These are phyloP conservation scores for Eimeria necatrix DNA, from an alignment of 169 alveolate genomes.

Conservation along the genomic window DNA sequence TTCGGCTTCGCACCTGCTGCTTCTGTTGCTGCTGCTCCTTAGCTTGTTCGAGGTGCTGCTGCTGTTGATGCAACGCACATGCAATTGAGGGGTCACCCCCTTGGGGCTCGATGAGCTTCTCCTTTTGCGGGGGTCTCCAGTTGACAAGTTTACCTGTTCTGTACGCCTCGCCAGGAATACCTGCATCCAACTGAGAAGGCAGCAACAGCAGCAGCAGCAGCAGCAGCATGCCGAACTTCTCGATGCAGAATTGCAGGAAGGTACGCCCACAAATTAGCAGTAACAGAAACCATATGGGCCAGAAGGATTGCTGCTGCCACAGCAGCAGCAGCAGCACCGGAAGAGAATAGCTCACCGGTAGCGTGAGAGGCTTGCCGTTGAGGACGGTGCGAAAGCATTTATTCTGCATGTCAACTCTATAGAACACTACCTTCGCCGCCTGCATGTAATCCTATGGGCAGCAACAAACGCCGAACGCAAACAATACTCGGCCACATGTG, in stretches of 20 bases:
- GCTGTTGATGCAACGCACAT: neutral
- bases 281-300: neutral
- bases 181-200: conserved; percentile 18
- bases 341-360: conserved; percentile 13
- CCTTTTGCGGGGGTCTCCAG: conserved; percentile 16
- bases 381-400: neutral
- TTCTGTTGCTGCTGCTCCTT: conserved; percentile 31
- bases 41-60: neutral
- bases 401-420: conserved; percentile 4
- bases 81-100: neutral
- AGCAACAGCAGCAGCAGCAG: neutral
- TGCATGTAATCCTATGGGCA: conserved; percentile 15
- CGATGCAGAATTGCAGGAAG: neutral
- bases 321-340: neutral
- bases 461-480: too few species aligned
- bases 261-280: neutral
- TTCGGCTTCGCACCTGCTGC: neutral
- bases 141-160: conserved; percentile 38
- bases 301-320: neutral
- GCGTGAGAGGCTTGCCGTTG: neutral
- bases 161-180: conserved; percentile 62
- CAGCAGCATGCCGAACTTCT: neutral
- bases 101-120: neutral
- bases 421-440: conserved; percentile 40
- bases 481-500: too few species aligned